Evolutionary conservation across 106 monocot genomes (phyloP), one percentile per base, ranked within the genome.

Genomic region (Alisma plantagoaquatica): DNA sequence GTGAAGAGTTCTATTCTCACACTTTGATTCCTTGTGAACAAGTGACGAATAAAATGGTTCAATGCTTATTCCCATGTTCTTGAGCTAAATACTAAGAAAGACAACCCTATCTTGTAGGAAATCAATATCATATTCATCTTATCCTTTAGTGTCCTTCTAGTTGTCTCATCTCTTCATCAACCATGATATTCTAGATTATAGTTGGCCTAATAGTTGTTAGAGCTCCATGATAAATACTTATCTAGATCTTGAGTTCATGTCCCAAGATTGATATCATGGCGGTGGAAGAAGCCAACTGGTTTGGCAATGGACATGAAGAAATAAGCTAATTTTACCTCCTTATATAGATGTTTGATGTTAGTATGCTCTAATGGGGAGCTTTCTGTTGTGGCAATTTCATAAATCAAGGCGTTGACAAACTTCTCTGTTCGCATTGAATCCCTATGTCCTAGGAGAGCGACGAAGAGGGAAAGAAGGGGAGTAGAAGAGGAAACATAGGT

Each of bases 61-160:
- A 31, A 85, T 69, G 41, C 32, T 62, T 26, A 69, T 70, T 47
- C 76, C 81, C 76, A 82, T 89, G 27, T 85, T 78, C 49, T 64
- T 71, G 42, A 82, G 67, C 72, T 89, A 81, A 14, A 57, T 33
- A 6, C 62, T 60, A 51, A 90, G 71, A 23, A 79, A 48, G 62
- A 51, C 57, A 28, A 72, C 54, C 59, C 57, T 78, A 50, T 90
- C 81, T 45, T 77, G 68, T 49, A 90, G 60, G 12, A 51, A 62
- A 59, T 71, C 70, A 63, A 77, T 58, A n/a, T 32, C 45, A n/a
- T n/a, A 28, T 67, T 71, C 4, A 33, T 19, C 35, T 81, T 76
- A 57, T 89, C 79, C 53, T 63, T 66, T 25, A 78, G 41, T 62
- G 59, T 8, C 50, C 46, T 75, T 84, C 78, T 71, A 96, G 78